A percentile compares a stretch with the other conserved stretches of the same genome.
Evolutionary conservation across 2,329 filamentous ascomycete species (phyloP).

Genomic region (Ophiostoma tasmaniense): DNA sequence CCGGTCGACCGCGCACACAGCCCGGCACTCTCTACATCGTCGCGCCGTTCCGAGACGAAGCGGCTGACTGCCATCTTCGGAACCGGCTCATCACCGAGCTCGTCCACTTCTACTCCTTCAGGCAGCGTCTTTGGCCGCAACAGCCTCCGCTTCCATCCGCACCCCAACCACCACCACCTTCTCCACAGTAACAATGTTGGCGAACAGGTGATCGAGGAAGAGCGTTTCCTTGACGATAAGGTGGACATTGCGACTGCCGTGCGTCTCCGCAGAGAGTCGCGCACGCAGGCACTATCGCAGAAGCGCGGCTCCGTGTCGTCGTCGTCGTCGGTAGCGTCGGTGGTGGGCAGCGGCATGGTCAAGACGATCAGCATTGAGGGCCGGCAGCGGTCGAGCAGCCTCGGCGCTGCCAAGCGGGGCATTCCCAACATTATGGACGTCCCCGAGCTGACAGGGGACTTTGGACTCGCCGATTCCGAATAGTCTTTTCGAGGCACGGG

Average conservation of each 20-base stretch:
- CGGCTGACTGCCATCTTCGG: background rate
- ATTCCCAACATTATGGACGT: slow-evolving; percentile 5
- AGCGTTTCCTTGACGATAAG: slow-evolving; percentile 15
- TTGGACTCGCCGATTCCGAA: background rate
- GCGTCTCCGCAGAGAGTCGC: slow-evolving; percentile 27
- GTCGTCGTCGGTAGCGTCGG: slow-evolving; percentile 13
- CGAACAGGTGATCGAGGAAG: slow-evolving; percentile 1
- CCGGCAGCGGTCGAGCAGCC: background rate
- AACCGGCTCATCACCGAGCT: background rate
- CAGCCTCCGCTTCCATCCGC: background rate
- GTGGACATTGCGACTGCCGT: slow-evolving; percentile 26
- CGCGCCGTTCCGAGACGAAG: background rate
- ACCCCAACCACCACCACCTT: background rate
- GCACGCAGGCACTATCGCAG: slow-evolving; percentile 18
- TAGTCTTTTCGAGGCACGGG: background rate
- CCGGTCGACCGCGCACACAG: background rate
- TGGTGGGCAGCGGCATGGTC: slow-evolving; percentile 11
- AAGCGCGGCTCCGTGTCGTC: slow-evolving; percentile 14
- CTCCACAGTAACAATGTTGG: slow-evolving; percentile 9
- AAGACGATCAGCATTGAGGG: slow-evolving; percentile 7
- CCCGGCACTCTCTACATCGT: background rate
- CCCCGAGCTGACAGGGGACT: background rate
- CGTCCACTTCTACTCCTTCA: background rate
- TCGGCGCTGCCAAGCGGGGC: background rate
- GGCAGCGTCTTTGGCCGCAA: background rate